These are phyloP conservation scores for Filobasidium floriforme DNA, from an alignment of 768 basidiomycete genomes.

Conservation along the genomic window DNA sequence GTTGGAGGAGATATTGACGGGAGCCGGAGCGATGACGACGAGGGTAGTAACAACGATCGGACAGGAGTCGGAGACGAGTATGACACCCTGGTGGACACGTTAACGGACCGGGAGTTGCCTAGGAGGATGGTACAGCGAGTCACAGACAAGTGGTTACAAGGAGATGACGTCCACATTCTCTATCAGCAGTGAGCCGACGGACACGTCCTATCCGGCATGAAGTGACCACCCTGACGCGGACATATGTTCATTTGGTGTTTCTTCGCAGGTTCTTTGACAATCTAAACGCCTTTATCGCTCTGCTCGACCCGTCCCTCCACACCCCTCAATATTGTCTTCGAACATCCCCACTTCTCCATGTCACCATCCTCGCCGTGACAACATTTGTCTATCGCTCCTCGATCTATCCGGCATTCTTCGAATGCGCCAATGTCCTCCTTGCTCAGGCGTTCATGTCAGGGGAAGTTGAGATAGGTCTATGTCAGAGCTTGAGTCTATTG, in stretches of 20 bases:
- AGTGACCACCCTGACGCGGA: neutral
- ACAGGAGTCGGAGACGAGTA: no score
- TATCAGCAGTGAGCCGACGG: no score
- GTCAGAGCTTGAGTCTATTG: slow-evolving; percentile 26
- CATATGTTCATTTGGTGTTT: neutral
- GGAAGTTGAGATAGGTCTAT: slow-evolving; percentile 23
- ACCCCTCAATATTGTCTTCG: slow-evolving; percentile 19
- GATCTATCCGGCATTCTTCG: slow-evolving; percentile 22
- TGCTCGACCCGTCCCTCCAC: slow-evolving; percentile 28
- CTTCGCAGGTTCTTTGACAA: slow-evolving; percentile 22
- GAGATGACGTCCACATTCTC: no score
- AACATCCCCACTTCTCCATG: slow-evolving; percentile 25
- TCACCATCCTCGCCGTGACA: slow-evolving; percentile 25
- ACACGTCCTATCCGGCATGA: no score
- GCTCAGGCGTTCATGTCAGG: slow-evolving; percentile 28
- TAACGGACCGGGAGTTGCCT: no score
- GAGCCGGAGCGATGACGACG: no score
- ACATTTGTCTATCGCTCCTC: no score
- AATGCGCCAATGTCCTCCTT: slow-evolving; percentile 19
- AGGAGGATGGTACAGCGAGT: no score
- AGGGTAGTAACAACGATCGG: no score
- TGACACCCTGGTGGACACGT: no score
- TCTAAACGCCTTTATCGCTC: slow-evolving; percentile 26
- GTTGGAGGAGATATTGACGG: no score
- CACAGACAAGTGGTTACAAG: no score